A percentile compares a stretch with the other conserved stretches of the same genome.
Evolutionary conservation across 257 asterid species (phyloP).

Genomic region (Gynochthodes officinalis): DNA sequence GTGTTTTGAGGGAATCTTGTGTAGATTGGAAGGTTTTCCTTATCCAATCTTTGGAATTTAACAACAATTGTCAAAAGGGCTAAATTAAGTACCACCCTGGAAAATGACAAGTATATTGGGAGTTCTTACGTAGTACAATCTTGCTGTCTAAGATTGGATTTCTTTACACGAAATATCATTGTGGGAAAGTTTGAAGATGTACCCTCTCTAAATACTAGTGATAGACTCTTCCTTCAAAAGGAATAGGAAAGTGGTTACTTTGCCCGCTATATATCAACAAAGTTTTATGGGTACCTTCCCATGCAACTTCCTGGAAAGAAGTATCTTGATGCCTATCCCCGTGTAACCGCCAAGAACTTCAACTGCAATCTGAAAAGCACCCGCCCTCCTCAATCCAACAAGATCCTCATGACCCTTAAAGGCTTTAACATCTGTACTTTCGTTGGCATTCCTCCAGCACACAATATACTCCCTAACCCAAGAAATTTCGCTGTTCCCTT

Average conservation of each 20-base stretch:
- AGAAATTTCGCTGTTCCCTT: conserved; percentile 28
- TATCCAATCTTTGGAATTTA: no score
- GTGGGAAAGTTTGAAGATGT: no score
- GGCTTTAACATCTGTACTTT: conserved; percentile 22
- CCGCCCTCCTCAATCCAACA: conserved; percentile 3
- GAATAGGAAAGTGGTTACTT: background rate
- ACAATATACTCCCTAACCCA: conserved; percentile 23
- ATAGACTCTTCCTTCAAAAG: background rate
- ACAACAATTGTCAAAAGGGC: conserved; percentile 1
- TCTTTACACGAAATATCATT: no score
- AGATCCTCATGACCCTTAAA: conserved; percentile 1
- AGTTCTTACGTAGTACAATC: no score
- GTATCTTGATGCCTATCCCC: background rate
- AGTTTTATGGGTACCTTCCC: conserved; percentile 25
- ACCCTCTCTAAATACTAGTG: no score
- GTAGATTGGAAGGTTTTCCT: no score
- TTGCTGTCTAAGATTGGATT: no score
- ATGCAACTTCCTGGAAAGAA: conserved; percentile 51
- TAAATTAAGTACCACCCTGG: conserved; percentile 5
- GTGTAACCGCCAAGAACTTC: conserved; percentile 20
- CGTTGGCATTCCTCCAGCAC: conserved; percentile 22
- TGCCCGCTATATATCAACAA: background rate
- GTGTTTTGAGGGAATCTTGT: no score
- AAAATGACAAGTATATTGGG: conserved; percentile 10
- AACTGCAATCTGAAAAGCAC: conserved; percentile 5